Conservation (phyloP, 1,284 basidiomycete genomes). For the Afroboletus lepidellus region DNA sequence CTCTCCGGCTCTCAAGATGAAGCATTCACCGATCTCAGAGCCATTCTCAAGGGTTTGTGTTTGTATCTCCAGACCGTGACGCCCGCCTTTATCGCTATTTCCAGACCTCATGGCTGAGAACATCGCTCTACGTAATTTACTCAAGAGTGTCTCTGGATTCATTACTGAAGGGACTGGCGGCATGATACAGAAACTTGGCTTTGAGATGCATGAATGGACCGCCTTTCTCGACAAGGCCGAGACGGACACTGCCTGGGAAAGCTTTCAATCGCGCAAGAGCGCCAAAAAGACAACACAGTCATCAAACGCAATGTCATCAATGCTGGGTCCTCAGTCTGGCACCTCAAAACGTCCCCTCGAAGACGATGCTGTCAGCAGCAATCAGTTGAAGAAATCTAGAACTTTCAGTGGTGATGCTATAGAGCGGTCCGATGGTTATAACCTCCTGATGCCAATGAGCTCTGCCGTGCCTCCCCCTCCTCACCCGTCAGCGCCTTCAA, state of each 20-base stretch:
- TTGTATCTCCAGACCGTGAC: conserved; percentile 8
- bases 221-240: conserved; percentile 80
- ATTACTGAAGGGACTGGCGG: conserved; percentile 84
- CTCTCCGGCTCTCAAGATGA: conserved; percentile 88
- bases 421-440: conserved; percentile 45
- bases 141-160: conserved; percentile 74
- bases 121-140: conserved; percentile 73
- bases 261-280: conserved; percentile 65
- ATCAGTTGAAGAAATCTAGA: conserved; percentile 53
- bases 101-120: conserved; percentile 87
- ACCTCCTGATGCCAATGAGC: conserved; percentile 55
- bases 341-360: conserved; percentile 44
- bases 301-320: conserved; percentile 30
- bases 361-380: conserved; percentile 41
- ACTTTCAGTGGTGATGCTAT: conserved; percentile 38
- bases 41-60: conserved; percentile 69
- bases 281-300: conserved; percentile 30
- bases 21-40: conserved; percentile 76
- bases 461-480: conserved; percentile 36
- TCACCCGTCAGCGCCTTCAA: conserved; percentile 37
- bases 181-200: conserved; percentile 76
- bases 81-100: conserved; percentile 8
- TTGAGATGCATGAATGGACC: conserved; percentile 74
- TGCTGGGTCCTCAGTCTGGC: conserved; percentile 25
- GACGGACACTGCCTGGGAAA: conserved; percentile 89